Evolutionary conservation across 257 asterid genomes (phyloP).

Genomic region (Thymus quinquecostatus): DNA sequence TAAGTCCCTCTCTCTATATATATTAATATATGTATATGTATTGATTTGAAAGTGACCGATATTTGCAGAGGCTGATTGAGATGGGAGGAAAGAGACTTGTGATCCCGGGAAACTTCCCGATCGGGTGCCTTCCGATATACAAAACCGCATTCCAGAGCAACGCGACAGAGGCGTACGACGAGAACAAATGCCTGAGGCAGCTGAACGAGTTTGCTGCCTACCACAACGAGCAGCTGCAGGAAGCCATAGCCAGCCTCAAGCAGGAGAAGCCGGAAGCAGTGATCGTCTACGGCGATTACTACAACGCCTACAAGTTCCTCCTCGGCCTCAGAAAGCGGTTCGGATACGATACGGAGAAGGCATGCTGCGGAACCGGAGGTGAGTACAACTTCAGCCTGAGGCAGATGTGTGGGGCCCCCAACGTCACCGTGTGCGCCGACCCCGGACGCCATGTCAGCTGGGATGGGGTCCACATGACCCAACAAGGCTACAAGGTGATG

Average conservation of each 20-base stretch:
- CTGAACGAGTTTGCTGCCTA: not conserved
- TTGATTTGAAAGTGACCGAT: too few relatives aligned
- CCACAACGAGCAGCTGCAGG: not conserved
- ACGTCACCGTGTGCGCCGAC: not conserved
- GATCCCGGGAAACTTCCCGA: not conserved
- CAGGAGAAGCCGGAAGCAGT: not conserved
- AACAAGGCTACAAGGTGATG: not conserved
- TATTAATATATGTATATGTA: too few relatives aligned
- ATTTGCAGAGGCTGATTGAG: not conserved
- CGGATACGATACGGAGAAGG: not conserved
- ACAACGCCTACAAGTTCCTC: not conserved
- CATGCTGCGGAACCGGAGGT: not conserved
- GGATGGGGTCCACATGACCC: not conserved
- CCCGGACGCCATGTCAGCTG: not conserved
- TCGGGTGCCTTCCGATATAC: not conserved
- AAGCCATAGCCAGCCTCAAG: not conserved
- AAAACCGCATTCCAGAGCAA: not conserved
- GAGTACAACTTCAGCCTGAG: not conserved
- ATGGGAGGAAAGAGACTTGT: not conserved
- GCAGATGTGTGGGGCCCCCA: not conserved
- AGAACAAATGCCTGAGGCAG: not conserved
- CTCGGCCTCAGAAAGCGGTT: not conserved
- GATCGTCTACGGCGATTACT: not conserved
- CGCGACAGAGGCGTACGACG: not conserved
- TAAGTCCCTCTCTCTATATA: too few relatives aligned